phyloP scores from a whole-genome alignment of 78 protist genomes.

The Dictyostelium intermedium region DNA sequence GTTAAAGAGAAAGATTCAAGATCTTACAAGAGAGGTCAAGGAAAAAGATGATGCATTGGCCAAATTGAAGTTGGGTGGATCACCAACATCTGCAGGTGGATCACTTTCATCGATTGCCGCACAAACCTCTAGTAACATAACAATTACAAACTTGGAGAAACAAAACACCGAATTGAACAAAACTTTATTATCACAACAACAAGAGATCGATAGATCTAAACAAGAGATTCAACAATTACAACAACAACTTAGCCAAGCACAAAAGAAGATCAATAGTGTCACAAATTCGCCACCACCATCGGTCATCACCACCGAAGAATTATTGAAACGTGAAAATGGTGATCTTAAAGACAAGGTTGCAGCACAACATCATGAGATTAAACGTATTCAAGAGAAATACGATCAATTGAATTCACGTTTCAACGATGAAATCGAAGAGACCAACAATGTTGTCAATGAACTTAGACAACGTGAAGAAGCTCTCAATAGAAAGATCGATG shows the following conservation, averaged over 20 bases:
- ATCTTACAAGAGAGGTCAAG: constrained; percentile 42
- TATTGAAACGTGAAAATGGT: constrained; percentile 14
- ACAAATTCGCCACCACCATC: background rate
- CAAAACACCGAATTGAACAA: constrained; percentile 19
- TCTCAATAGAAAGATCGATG: background rate
- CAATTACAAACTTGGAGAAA: background rate
- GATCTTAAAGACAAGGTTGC: constrained; percentile 35
- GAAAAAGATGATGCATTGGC: constrained; percentile 40
- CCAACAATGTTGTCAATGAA: background rate
- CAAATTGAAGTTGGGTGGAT: background rate
- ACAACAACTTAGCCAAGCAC: background rate
- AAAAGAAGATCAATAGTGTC: constrained; percentile 15
- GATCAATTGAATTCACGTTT: background rate
- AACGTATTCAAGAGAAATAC: background rate
- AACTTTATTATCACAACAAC: background rate
- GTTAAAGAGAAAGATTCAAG: constrained; percentile 59
- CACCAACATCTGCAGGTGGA: background rate
- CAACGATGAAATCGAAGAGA: constrained; percentile 16
- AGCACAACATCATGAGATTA: background rate
- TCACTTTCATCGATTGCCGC: background rate
- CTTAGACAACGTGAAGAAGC: constrained; percentile 20
- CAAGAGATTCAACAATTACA: background rate
- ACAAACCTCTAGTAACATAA: background rate
- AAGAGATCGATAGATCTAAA: constrained; percentile 10
- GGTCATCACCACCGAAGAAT: background rate